A percentile compares a stretch with the other conserved stretches of the same genome.
These are phyloP conservation scores for Mucor irregularis DNA, from an alignment of 371 early-diverging fungal species.

Conservation along the genomic window DNA sequence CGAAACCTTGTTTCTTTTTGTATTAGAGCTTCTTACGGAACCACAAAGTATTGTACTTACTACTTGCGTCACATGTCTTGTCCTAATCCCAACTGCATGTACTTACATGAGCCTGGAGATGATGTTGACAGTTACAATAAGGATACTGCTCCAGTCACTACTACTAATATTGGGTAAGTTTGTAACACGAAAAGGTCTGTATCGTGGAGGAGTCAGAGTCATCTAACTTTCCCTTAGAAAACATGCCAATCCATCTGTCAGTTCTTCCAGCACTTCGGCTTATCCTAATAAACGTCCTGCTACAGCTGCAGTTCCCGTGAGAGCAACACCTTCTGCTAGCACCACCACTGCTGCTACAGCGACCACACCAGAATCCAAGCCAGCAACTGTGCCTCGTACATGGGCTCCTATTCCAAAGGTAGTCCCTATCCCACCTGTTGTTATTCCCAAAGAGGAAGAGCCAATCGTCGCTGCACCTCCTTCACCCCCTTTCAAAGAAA, in stretches of 20 bases:
- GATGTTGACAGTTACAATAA: conserved; percentile 67
- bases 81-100: conserved; percentile 81
- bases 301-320: conserved; percentile 1
- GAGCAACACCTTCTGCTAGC: not conserved
- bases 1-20: not conserved
- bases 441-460: conserved; percentile 6
- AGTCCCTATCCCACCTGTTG: conserved; percentile 27
- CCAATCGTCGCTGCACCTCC: not conserved
- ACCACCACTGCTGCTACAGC: conserved; percentile 7
- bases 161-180: conserved; percentile 59
- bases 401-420: conserved; percentile 51
- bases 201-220: too few relatives aligned
- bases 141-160: conserved; percentile 38
- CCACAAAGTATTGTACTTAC: conserved; percentile 89
- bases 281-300: conserved; percentile 42
- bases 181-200: not conserved
- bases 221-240: conserved; percentile 16
- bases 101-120: conserved; percentile 85
- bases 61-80: conserved; percentile 78
- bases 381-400: conserved; percentile 19
- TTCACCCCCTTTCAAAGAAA: conserved; percentile 1
- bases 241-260: conserved; percentile 18
- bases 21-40: conserved; percentile 78
- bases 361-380: conserved; percentile 6
- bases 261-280: conserved; percentile 9